Conservation (phyloP, 768 basidiomycete genomes). For the Phanerochaete sordida region DNA sequence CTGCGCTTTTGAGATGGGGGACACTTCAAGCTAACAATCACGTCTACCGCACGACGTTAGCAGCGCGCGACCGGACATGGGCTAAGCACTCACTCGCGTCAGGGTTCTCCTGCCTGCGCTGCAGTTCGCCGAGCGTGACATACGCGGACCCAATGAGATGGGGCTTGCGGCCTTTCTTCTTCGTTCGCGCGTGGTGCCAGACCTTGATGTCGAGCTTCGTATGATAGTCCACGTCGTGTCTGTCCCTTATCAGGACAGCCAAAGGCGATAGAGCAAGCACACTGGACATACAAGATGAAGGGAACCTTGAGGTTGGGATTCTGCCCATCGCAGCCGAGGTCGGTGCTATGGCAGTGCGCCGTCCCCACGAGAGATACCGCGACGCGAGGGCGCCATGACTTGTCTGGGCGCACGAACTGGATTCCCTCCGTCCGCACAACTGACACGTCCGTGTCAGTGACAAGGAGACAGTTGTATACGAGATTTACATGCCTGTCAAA, state of each 20-base stretch:
- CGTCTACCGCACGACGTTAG: conserved; percentile 2
- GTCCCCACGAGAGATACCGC: conserved; percentile 51
- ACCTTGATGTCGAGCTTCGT: conserved; percentile 52
- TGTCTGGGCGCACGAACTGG: conserved; percentile 49
- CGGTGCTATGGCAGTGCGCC: conserved; percentile 51
- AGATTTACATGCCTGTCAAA: conserved; percentile 20
- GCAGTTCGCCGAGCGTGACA: conserved; percentile 50
- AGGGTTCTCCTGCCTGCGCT: conserved; percentile 41
- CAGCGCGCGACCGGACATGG: neutral
- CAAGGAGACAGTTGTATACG: too few species aligned
- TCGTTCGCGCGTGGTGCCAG: conserved; percentile 56
- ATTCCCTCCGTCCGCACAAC: conserved; percentile 39
- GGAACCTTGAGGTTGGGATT: conserved; percentile 59
- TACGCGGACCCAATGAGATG: conserved; percentile 50
- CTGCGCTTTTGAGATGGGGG: conserved; percentile 22
- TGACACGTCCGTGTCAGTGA: conserved; percentile 10
- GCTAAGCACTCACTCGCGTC: conserved; percentile 34
- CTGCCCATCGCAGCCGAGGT: conserved; percentile 66
- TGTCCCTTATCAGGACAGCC: conserved; percentile 24
- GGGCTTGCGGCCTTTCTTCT: conserved; percentile 57
- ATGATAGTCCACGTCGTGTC: conserved; percentile 34
- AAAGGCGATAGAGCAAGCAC: too few species aligned
- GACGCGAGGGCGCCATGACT: conserved; percentile 66
- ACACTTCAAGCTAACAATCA: conserved; percentile 16
- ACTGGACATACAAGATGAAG: conserved; percentile 47